Base-by-base conservation (phyloP, 768 basidiomycete genomes). In the Kwoniella europaea region DNA sequence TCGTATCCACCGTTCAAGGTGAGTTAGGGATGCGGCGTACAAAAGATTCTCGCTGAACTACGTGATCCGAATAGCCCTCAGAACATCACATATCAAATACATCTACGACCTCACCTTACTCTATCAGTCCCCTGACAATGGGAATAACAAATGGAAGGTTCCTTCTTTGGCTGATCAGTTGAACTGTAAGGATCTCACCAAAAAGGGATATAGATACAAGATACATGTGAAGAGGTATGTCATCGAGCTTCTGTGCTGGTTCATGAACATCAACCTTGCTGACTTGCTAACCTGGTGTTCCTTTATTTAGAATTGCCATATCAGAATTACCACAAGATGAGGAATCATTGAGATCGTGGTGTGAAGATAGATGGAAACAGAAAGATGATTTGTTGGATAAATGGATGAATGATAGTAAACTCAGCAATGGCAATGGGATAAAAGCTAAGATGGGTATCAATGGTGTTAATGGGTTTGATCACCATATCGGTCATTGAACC, bases 71-170 rank as follows among this genome's bases (percentile, higher is more conserved):
- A n/a, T 57, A 79, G 78, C 67, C 18, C 67, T 79, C 10, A 64
- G 67, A 50, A 54, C 68, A 41, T 76, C 76, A 10, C 78, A 79
- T 64, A 67, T 79, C 69, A 64, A 68, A 59, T 58, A 76, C 46
- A n/a, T 79, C 16, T 79, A 79, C 71, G 75, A 76, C 56, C 41
- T 79, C 10, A 76, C 78, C 5, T 68, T 77, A 24, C 50, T 73
- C 6, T 77, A 79, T 56, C 61, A 61, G 13, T 74, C 72, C 1
- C 76, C 74, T 10, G 59, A 16, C 15, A 46, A 43, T 22, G 44
- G 18, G 18, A 20, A 63, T 3, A 29, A 72, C 20, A 20, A 18
- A 44, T 57, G 65, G 18, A 24, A 54, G 16, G 71, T 75, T 27
- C 76, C 78, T 1, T 53, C 65, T 12, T 43, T 73, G 2, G 69